phyloP scores from a whole-genome alignment of 1,284 basidiomycete species.

The Papiliotrema terrestris region DNA sequence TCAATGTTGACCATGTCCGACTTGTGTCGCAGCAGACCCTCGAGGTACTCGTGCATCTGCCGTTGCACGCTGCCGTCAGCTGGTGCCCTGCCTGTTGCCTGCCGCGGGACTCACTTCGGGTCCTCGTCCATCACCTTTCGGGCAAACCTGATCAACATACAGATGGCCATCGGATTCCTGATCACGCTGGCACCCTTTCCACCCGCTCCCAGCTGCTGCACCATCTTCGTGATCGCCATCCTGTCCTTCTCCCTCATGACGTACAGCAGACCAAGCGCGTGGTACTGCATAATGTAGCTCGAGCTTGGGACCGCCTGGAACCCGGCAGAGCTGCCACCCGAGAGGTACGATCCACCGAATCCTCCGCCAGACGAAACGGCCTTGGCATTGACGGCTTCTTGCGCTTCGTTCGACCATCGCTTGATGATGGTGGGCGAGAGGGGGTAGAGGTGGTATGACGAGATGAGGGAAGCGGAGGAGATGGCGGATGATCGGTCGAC shows the following conservation, averaged over 20 bases:
- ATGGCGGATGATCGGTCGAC: slow-evolving; percentile 96
- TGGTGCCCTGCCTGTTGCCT: background rate
- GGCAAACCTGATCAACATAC: slow-evolving; percentile 97
- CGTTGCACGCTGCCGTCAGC: slow-evolving; percentile 65
- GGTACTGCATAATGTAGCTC: slow-evolving; percentile 95
- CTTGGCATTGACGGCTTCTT: slow-evolving; percentile 92
- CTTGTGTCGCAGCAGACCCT: slow-evolving; percentile 95
- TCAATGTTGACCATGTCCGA: slow-evolving; percentile 99
- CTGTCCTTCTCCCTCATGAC: slow-evolving; percentile 94
- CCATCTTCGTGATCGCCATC: slow-evolving; percentile 99
- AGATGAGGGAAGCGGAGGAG: slow-evolving; percentile 92
- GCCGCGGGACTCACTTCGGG: slow-evolving; percentile 67
- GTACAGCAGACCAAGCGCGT: slow-evolving; percentile 90
- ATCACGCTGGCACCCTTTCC: slow-evolving; percentile 74
- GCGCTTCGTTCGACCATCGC: slow-evolving; percentile 97
- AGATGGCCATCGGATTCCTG: slow-evolving; percentile 96
- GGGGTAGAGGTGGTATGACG: slow-evolving; percentile 94
- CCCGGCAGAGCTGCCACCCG: slow-evolving; percentile 43
- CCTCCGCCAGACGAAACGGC: slow-evolving; percentile 54
- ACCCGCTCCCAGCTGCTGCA: slow-evolving; percentile 85
- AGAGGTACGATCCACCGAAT: slow-evolving; percentile 52
- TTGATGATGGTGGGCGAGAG: slow-evolving; percentile 91
- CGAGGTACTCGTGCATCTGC: slow-evolving; percentile 90
- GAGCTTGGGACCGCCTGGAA: slow-evolving; percentile 79
- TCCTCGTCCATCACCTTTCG: slow-evolving; percentile 98